Evolutionary conservation across 352 stramenopile species (phyloP).

Genomic region (Elongisporangium prolatum): DNA sequence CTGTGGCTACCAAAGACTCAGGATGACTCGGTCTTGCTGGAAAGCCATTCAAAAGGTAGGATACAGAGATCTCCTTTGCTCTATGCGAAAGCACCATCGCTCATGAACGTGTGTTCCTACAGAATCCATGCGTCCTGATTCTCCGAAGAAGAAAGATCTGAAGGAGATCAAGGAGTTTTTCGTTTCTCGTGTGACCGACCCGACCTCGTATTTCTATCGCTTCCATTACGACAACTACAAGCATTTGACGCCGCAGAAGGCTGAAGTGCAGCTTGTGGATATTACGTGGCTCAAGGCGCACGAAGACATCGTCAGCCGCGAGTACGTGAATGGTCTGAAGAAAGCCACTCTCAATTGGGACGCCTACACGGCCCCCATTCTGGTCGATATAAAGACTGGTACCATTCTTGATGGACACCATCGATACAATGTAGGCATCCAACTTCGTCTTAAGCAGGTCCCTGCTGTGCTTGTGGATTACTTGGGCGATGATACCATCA

Average conservation of each 20-base stretch:
- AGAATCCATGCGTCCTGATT: conserved; percentile 1
- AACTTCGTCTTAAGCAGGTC: conserved; percentile 66
- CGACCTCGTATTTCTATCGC: conserved; percentile 84
- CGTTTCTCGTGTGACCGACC: conserved; percentile 71
- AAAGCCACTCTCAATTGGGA: conserved; percentile 79
- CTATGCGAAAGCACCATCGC: neutral
- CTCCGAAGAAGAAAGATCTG: conserved; percentile 9
- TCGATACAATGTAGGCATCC: conserved; percentile 72
- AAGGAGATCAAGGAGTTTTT: conserved; percentile 72
- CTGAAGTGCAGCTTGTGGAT: conserved; percentile 76
- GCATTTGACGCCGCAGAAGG: conserved; percentile 66
- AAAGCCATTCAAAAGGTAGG: conserved; percentile 15
- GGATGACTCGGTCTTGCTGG: conserved; percentile 66
- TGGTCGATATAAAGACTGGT: conserved; percentile 74
- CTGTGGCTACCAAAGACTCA: conserved; percentile 72
- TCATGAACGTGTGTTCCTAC: neutral
- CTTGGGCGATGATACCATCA: conserved; percentile 63
- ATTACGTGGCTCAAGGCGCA: conserved; percentile 82
- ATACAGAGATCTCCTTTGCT: neutral
- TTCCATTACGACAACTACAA: conserved; percentile 69
- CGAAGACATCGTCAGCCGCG: conserved; percentile 78
- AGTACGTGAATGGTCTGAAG: conserved; percentile 70
- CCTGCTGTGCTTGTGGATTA: conserved; percentile 81
- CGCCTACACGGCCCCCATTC: conserved; percentile 74
- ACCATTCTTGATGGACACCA: conserved; percentile 84